Evolutionary conservation across 768 basidiomycete species (phyloP), one percentile per base, ranked within the genome.

Genomic region (Royoungia palumana): DNA sequence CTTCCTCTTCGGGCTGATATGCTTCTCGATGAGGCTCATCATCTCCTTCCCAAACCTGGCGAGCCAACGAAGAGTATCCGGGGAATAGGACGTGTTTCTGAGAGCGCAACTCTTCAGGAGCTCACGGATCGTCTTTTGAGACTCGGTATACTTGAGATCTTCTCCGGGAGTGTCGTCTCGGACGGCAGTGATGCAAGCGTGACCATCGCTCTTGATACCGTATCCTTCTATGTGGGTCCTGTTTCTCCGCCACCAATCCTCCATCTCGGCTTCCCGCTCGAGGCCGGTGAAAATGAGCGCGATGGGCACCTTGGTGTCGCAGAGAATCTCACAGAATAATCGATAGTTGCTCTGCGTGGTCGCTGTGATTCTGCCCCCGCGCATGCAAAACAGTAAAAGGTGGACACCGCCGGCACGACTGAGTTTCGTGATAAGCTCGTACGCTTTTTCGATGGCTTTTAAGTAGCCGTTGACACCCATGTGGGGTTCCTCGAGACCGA

Each of bases 321-420:
- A 76, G 25, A 76, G 69, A 21, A 70, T 64, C 17, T 76, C 67
- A 28, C 59, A 55, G 55, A 75, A 73, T 17, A 75, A 50, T 24
- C 57, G 50, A 53, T 72, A 76, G 47, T 75, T 77, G 53, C 66
- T 63, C 42, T 66, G 62, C 35, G 63, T 57, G 0, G 67, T 60
- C 16, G 68, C 62, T 28, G 64, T 70, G 58, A 75, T 66, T 46
- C 70, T 58, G 3, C 72, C 68, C 0, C 65, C 71, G 4, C 70
- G 68, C 64, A 76, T 66, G 53, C 70, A 69, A 44, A 69, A 77
- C 3, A 76, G 47, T 5, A 77, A 65, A 13, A 78, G 72, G 46
- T 64, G 70, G 28, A 78, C 60, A 24, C 76, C 75, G 13, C 62
- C 70, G 28, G 49, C 46, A 2, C 35, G 40, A 24, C 49, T 25